Evolutionary conservation across 2,329 filamentous ascomycete genomes (phyloP).

Genomic region (Phyllosticta citriasiana): DNA sequence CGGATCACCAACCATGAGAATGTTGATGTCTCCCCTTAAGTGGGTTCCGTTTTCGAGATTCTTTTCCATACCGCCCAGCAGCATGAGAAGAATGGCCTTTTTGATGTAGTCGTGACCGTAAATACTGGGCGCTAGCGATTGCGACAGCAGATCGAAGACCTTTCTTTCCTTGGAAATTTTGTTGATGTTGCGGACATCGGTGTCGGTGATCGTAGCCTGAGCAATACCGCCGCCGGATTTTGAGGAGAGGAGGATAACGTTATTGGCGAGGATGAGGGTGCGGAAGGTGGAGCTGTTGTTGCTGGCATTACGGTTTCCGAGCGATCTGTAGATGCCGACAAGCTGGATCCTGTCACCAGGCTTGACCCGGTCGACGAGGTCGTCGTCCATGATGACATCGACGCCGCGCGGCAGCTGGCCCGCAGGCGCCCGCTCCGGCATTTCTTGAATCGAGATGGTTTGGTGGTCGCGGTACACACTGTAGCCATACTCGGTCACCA

Average conservation of each 20-base stretch:
- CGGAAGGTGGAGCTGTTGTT: slow-evolving; percentile 90
- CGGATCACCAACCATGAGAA: slow-evolving; percentile 97
- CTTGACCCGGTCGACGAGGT: slow-evolving; percentile 89
- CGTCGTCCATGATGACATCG: slow-evolving; percentile 93
- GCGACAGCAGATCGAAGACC: slow-evolving; percentile 83
- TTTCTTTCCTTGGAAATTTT: slow-evolving; percentile 92
- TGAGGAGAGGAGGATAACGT: slow-evolving; percentile 85
- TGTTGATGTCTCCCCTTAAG: slow-evolving; percentile 96
- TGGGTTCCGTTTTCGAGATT: slow-evolving; percentile 97
- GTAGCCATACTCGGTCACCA: slow-evolving; percentile 92
- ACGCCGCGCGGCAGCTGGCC: slow-evolving; percentile 92
- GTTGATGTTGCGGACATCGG: slow-evolving; percentile 97
- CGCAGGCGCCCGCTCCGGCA: slow-evolving; percentile 92
- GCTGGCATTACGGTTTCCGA: slow-evolving; percentile 88
- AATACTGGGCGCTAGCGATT: slow-evolving; percentile 91
- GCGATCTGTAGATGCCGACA: slow-evolving; percentile 88
- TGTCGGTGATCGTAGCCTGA: slow-evolving; percentile 85
- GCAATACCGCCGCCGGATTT: slow-evolving; percentile 94
- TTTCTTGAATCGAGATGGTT: slow-evolving; percentile 96
- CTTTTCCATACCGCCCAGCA: slow-evolving; percentile 94
- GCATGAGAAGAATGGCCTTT: slow-evolving; percentile 90
- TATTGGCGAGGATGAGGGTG: slow-evolving; percentile 87
- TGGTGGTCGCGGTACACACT: slow-evolving; percentile 95
- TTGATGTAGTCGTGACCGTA: slow-evolving; percentile 97
- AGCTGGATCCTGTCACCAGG: slow-evolving; percentile 93